Percentiles rank a stretch among this genome's conserved stretches.
Evolutionary conservation across 2,329 filamentous ascomycete genomes (phyloP).

Genomic region (Colletotrichum musae): DNA sequence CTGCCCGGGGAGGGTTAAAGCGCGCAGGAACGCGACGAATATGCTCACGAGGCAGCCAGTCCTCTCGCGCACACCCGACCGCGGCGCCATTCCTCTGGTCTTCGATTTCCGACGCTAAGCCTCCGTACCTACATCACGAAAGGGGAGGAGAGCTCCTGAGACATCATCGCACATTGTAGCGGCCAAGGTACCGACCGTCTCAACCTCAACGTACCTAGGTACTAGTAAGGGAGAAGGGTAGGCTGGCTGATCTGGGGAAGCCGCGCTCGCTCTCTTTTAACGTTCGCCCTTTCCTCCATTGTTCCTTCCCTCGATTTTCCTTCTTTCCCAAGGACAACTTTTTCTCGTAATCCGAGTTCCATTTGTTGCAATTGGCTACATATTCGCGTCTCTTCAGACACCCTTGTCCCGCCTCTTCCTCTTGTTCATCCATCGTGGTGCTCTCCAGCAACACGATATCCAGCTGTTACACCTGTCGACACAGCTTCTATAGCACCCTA

Average conservation of each 20-base stretch:
- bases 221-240: not conserved
- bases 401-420: no score
- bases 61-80: not conserved
- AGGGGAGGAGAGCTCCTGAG: not conserved
- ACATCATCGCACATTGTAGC: not conserved
- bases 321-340: no score
- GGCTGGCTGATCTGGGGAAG: not conserved
- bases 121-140: not conserved
- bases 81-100: not conserved
- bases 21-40: constrained; percentile 7
- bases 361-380: not conserved
- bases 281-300: constrained; percentile 27
- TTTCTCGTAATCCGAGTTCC: not conserved
- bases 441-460: not conserved
- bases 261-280: constrained; percentile 21
- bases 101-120: not conserved
- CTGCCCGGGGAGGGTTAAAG: constrained; percentile 17
- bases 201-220: no score
- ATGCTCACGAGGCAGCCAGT: constrained; percentile 1
- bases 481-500: not conserved
- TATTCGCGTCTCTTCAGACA: not conserved
- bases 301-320: not conserved
- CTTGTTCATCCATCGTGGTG: not conserved
- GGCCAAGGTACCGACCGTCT: no score
- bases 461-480: not conserved